These are phyloP conservation scores for Saitozyma podzolica DNA, from an alignment of 768 basidiomycete species.

Conservation along the genomic window DNA sequence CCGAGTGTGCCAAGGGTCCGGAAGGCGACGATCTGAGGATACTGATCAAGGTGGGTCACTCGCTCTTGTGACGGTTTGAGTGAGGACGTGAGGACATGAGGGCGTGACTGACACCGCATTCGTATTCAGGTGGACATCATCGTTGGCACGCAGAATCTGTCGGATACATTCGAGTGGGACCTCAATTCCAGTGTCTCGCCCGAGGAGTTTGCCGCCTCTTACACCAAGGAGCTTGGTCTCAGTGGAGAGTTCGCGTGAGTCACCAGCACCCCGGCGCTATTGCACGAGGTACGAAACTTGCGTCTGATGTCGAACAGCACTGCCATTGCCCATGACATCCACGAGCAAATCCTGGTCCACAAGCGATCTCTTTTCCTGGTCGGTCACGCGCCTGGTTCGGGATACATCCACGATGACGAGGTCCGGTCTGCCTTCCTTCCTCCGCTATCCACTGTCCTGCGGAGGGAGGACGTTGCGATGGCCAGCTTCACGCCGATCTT, in stretches of 20 bases:
- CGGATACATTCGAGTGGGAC: constrained; percentile 99
- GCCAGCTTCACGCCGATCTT: constrained; percentile 82
- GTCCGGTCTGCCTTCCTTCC: constrained; percentile 86
- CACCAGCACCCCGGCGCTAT: background rate
- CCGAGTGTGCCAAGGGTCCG: constrained; percentile 37
- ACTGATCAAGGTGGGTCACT: constrained; percentile 72
- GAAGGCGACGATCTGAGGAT: constrained; percentile 83
- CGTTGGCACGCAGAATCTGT: constrained; percentile 85
- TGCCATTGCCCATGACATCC: constrained; percentile 89
- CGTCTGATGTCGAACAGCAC: constrained; percentile 61
- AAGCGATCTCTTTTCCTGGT: constrained; percentile 88
- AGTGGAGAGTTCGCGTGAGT: constrained; percentile 88
- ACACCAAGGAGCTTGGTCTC: constrained; percentile 81
- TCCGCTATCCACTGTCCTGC: constrained; percentile 59
- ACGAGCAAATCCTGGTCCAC: constrained; percentile 90
- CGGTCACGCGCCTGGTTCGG: constrained; percentile 80
- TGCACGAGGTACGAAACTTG: background rate
- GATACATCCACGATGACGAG: constrained; percentile 80
- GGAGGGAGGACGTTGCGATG: constrained; percentile 68
- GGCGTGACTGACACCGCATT: background rate
- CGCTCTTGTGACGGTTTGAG: background rate
- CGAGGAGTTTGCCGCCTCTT: constrained; percentile 87
- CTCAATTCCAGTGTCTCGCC: constrained; percentile 76
- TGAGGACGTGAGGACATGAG: background rate
- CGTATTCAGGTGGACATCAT: constrained; percentile 81